Evolutionary conservation across 2,329 filamentous ascomycete species (phyloP).

Genomic region (Colletotrichum zoysiae): DNA sequence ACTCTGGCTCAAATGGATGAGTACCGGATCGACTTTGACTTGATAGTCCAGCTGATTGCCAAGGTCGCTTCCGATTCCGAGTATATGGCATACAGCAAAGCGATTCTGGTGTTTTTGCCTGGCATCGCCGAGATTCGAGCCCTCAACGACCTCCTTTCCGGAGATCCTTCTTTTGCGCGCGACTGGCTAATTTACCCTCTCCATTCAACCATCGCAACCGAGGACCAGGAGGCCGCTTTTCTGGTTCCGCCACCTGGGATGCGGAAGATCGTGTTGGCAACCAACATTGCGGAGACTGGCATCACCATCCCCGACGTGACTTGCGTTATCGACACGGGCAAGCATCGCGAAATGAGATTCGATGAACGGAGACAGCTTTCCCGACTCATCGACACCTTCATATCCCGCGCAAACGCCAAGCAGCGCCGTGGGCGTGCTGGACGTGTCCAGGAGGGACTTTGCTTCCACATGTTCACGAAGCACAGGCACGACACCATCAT

Average conservation of each 20-base stretch:
- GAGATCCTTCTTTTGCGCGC: conserved; percentile 79
- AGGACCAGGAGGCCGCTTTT: conserved; percentile 96
- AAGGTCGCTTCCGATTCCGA: conserved; percentile 78
- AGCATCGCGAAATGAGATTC: conserved; percentile 97
- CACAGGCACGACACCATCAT: conserved; percentile 87
- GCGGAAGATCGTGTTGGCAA: conserved; percentile 94
- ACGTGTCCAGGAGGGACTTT: conserved; percentile 93
- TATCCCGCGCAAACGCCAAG: conserved; percentile 94
- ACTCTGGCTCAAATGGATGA: conserved; percentile 86
- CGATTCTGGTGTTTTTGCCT: conserved; percentile 93
- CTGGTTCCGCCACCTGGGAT: conserved; percentile 83
- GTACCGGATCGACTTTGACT: conserved; percentile 89
- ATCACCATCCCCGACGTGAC: conserved; percentile 99
- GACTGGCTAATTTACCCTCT: conserved; percentile 90
- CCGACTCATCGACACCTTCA: conserved; percentile 91
- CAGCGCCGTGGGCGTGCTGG: conserved; percentile 94
- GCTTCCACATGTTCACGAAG: conserved; percentile 96
- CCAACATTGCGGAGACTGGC: conserved; percentile 98
- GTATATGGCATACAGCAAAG: conserved; percentile 82
- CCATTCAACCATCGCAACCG: conserved; percentile 94
- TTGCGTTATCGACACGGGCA: conserved; percentile 95
- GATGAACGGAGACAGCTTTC: conserved; percentile 94
- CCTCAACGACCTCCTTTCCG: conserved; percentile 85
- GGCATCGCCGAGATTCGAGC: conserved; percentile 93
- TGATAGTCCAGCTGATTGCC: conserved; percentile 83